Conservation (phyloP, 345 rosid species). For the Salix brachista region DNA sequence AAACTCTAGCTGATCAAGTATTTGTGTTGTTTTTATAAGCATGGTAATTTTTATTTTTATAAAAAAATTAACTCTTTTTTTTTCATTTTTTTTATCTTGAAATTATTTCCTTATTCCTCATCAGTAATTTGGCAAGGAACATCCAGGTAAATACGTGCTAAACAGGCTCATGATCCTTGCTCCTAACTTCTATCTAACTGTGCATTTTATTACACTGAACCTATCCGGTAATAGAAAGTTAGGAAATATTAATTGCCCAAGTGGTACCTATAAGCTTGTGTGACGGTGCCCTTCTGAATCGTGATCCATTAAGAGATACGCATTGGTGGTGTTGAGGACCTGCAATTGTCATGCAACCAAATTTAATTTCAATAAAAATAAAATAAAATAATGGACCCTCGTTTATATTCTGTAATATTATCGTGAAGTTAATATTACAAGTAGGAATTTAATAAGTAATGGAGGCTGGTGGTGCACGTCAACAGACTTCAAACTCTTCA, state of each 20-base stretch:
- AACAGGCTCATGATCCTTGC: background rate
- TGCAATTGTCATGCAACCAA: background rate
- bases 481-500: constrained; percentile 21
- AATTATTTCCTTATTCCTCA: background rate
- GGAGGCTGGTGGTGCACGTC: constrained; percentile 54
- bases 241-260: background rate
- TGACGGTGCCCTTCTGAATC: background rate
- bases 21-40: too few species aligned
- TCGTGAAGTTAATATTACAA: background rate
- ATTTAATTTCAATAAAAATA: background rate
- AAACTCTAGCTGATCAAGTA: too few species aligned
- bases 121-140: background rate
- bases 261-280: background rate
- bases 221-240: background rate
- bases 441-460: background rate
- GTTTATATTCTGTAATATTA: background rate
- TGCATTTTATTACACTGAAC: background rate
- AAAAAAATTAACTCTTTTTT: too few species aligned
- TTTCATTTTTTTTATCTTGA: too few species aligned
- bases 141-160: background rate
- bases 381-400: background rate
- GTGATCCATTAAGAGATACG: constrained; percentile 4
- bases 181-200: background rate
- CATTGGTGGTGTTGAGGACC: background rate
- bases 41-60: too few species aligned